These are phyloP conservation scores for Pinus albicaulis DNA, from an alignment of 75 land plant genomes.

Conservation along the genomic window DNA sequence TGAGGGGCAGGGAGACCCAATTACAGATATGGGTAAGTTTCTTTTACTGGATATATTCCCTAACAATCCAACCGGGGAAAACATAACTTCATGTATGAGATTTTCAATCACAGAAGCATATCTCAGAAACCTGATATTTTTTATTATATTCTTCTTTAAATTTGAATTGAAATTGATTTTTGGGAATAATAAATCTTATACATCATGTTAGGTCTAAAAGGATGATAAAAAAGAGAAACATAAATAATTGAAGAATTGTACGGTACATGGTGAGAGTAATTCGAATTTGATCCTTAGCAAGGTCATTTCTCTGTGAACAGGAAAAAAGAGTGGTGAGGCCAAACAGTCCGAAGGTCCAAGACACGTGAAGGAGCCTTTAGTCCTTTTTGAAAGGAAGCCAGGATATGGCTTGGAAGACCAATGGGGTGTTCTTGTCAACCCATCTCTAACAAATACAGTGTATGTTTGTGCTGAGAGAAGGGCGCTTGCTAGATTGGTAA, in stretches of 20 bases:
- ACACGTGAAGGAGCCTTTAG: background rate
- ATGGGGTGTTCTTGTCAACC: background rate
- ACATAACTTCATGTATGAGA: too few relatives aligned
- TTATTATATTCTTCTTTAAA: too few relatives aligned
- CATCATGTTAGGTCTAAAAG: too few relatives aligned
- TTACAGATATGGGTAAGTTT: background rate
- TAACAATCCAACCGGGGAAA: background rate
- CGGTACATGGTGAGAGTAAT: too few relatives aligned
- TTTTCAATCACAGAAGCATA: too few relatives aligned
- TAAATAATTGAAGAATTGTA: too few relatives aligned
- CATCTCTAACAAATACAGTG: slow-evolving; percentile 14
- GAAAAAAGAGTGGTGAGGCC: background rate
- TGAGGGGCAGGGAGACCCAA: background rate
- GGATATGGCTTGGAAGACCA: slow-evolving; percentile 8
- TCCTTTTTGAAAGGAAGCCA: slow-evolving; percentile 16
- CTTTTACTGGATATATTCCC: background rate
- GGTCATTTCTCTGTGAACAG: background rate
- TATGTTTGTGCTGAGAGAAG: slow-evolving; percentile 25
- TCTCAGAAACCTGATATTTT: too few relatives aligned
- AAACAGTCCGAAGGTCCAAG: slow-evolving; percentile 1
- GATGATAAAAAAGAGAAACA: too few relatives aligned
- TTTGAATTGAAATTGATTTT: too few relatives aligned
- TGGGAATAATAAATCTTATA: too few relatives aligned
- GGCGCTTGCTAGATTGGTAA: slow-evolving; percentile 29
- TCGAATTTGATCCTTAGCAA: too few relatives aligned